Base-by-base conservation (phyloP, 2,329 filamentous ascomycete genomes). In the Fusarium algeriense region DNA sequence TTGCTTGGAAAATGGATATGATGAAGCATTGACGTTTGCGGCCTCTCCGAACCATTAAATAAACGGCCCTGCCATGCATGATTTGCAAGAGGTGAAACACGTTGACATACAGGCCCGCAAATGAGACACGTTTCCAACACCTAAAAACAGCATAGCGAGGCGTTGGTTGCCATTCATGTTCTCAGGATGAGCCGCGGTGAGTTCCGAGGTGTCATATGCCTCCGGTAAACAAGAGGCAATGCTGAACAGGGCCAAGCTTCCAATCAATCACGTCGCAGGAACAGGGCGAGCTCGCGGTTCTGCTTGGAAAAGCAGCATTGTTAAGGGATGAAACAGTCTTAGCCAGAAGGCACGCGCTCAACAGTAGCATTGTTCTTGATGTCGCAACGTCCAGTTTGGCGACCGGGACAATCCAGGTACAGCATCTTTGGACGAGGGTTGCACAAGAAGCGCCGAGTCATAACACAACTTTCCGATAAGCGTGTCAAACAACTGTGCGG, bases 261-360 rank as follows among this genome's bases (percentile, higher is more conserved):
- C 46, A 59, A 60, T 67, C 58, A 52, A 50, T 59, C 41, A 30
- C 35, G 41, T 63, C 60, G 56, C 60, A 73, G 69, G 61, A 73
- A 72, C 70, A 72, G 54, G 64, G 65, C 70, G 52, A 66, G 64
- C 46, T 34, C 46, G n/a, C 53, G 56, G 65, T 62, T 56, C 50
- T 48, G 44, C 43, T 55, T 55, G 10, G 48, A 49, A 48, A 65
- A 55, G 60, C 48, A 50, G 49, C 61, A 55, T 75, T 55, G 41
- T 50, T 60, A 55, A 70, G 66, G 60, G 73, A 56, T 69, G 74
- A 76, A 74, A 76, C 70, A 64, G 64, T 69, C 71, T 75, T 64
- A 59, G 58, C 64, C 67, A 69, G 40, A 72, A 57, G 65, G 58
- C 41, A 57, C 60, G 62, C 54, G 50, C 63, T 59, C 53, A 63